A percentile compares a stretch with the other conserved stretches of the same genome.
Evolutionary conservation across 2,329 filamentous ascomycete genomes (phyloP).

Genomic region (Rutstroemia sp.): DNA sequence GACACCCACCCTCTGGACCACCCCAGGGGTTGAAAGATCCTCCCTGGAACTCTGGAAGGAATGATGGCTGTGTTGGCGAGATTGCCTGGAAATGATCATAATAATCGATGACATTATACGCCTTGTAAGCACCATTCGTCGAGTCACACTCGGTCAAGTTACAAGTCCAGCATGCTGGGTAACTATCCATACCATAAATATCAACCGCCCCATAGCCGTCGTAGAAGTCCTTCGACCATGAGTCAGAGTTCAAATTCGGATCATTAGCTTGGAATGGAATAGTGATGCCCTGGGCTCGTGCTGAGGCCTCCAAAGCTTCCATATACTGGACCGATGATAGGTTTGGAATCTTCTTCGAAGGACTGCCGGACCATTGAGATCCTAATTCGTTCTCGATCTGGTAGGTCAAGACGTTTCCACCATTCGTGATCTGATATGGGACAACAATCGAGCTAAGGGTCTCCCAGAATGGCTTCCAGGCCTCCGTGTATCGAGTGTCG

Average conservation of each 20-base stretch:
- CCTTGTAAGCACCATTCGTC: constrained; percentile 48
- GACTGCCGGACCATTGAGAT: constrained; percentile 35
- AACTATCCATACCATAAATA: constrained; percentile 44
- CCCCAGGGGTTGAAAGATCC: constrained; percentile 56
- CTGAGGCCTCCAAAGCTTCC: constrained; percentile 46
- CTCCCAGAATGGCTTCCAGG: constrained; percentile 47
- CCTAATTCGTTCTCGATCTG: constrained; percentile 52
- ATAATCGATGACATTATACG: constrained; percentile 37
- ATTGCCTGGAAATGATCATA: constrained; percentile 29
- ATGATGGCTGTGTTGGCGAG: constrained; percentile 31
- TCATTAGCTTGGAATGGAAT: constrained; percentile 52
- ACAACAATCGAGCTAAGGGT: constrained; percentile 43
- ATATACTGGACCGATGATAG: constrained; percentile 45
- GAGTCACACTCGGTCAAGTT: constrained; percentile 52
- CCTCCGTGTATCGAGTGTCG: constrained; percentile 43
- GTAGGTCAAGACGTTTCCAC: constrained; percentile 47
- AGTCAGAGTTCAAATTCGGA: constrained; percentile 49
- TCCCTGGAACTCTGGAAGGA: constrained; percentile 53
- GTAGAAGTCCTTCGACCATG: constrained; percentile 54
- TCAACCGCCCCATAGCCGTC: constrained; percentile 49
- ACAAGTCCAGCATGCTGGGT: constrained; percentile 55
- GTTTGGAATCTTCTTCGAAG: constrained; percentile 39
- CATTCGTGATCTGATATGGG: constrained; percentile 48
- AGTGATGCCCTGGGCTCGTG: constrained; percentile 48
- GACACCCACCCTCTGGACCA: constrained; percentile 40